phyloP scores from a whole-genome alignment of 164 flowering plant genomes.

The Nelumbo lutea region DNA sequence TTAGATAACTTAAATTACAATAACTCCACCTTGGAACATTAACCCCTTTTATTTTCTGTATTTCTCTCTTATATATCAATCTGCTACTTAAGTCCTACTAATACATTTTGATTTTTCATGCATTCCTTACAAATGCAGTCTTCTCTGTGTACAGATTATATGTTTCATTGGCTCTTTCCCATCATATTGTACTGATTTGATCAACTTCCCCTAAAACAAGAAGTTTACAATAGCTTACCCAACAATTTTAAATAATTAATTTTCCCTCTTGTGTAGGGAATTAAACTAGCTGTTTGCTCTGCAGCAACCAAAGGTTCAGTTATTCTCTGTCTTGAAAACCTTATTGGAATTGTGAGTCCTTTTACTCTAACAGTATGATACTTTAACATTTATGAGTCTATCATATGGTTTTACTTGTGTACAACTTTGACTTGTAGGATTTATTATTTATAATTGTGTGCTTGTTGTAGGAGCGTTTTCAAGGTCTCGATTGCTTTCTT shows the following conservation, averaged over 20 bases:
- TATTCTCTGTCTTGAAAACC: slow-evolving; percentile 87
- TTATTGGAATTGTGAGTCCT: slow-evolving; percentile 66
- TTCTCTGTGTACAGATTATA: neutral
- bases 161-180: neutral
- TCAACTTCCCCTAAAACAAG: neutral
- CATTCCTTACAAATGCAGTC: neutral
- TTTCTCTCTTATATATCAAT: neutral
- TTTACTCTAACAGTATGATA: neutral
- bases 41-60: neutral
- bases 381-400: neutral
- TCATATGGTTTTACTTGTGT: neutral
- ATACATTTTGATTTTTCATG: neutral
- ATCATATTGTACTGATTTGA: neutral
- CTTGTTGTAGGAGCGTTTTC: slow-evolving; percentile 69
- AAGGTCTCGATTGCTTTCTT: slow-evolving; percentile 92
- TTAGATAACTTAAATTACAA: slow-evolving; percentile 9
- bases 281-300: slow-evolving; percentile 83
- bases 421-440: neutral
- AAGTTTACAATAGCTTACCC: too few species aligned
- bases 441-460: slow-evolving; percentile 1
- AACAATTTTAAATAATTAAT: too few species aligned
- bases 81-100: neutral
- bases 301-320: slow-evolving; percentile 99
- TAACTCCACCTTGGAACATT: slow-evolving; percentile 6
- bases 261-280: slow-evolving; percentile 52